Conservation (phyloP, 352 stramenopile genomes). For the Globisporangium megalacanthum region DNA sequence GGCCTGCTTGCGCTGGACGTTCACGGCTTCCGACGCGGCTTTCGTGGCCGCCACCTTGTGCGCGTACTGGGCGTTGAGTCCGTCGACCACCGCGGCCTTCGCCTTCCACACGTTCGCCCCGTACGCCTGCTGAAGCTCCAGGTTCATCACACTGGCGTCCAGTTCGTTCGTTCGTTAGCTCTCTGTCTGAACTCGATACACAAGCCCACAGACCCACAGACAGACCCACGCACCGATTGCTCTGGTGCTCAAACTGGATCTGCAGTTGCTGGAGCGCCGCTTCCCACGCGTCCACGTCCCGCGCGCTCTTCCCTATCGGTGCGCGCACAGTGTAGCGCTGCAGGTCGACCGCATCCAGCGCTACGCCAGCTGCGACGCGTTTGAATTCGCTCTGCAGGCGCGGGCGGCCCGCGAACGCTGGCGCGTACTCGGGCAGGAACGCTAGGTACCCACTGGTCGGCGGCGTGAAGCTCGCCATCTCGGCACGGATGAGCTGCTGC, state of each 20-base stretch:
- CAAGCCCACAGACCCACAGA: neutral
- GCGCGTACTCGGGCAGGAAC: slow-evolving; percentile 53
- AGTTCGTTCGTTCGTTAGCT: too few relatives aligned
- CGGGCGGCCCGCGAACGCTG: slow-evolving; percentile 42
- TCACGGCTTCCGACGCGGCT: slow-evolving; percentile 38
- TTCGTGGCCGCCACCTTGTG: slow-evolving; percentile 34
- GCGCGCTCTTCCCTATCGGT: slow-evolving; percentile 29
- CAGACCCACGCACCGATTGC: slow-evolving; percentile 40
- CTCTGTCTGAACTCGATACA: slow-evolving; percentile 4
- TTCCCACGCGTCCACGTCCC: slow-evolving; percentile 51
- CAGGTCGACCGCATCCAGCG: slow-evolving; percentile 65
- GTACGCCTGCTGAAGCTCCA: slow-evolving; percentile 75
- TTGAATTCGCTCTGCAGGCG: slow-evolving; percentile 68
- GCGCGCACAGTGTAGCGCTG: slow-evolving; percentile 60
- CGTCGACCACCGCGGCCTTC: slow-evolving; percentile 52
- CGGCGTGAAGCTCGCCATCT: slow-evolving; percentile 68
- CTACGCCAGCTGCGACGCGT: slow-evolving; percentile 57
- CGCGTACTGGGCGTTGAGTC: slow-evolving; percentile 53
- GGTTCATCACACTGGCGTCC: slow-evolving; percentile 42
- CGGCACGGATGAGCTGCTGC: slow-evolving; percentile 58
- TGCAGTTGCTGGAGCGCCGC: slow-evolving; percentile 40
- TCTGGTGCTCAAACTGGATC: slow-evolving; percentile 54
- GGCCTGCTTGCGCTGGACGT: slow-evolving; percentile 60
- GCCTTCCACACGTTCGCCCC: slow-evolving; percentile 64
- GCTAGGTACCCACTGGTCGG: slow-evolving; percentile 41